Evolutionary conservation across 352 stramenopile genomes (phyloP).

Genomic region (Pythium brassicae): DNA sequence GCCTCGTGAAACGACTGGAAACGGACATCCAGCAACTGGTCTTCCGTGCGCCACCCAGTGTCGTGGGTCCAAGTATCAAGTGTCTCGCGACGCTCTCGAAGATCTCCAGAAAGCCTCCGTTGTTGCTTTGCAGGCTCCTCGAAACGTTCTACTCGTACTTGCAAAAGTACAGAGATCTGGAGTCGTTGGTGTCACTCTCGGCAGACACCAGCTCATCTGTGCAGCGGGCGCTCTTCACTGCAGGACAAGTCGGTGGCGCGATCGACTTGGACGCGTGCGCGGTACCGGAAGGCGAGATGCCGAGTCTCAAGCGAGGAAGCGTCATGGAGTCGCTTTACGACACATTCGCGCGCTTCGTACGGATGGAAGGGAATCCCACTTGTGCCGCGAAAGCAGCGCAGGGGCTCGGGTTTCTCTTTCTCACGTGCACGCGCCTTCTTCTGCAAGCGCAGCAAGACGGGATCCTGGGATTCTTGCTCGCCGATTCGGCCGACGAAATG

Average conservation of each 20-base stretch:
- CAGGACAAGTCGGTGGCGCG: conserved; percentile 56
- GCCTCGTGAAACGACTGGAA: conserved; percentile 43
- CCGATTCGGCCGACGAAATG: conserved; percentile 31
- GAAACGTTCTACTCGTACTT: conserved; percentile 64
- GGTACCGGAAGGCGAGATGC: conserved; percentile 20
- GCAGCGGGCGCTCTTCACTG: conserved; percentile 72
- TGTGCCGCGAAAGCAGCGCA: conserved; percentile 76
- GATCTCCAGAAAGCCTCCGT: conserved; percentile 33
- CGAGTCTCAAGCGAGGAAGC: conserved; percentile 37
- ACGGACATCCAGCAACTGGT: conserved; percentile 62
- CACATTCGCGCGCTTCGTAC: conserved; percentile 46
- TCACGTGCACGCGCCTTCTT: conserved; percentile 56
- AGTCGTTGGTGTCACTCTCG: conserved; percentile 32
- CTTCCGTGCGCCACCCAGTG: conserved; percentile 65
- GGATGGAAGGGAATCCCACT: conserved; percentile 30
- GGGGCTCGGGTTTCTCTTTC: conserved; percentile 79
- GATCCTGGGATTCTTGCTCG: conserved; percentile 49
- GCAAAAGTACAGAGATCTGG: conserved; percentile 32
- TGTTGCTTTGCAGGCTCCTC: conserved; percentile 55
- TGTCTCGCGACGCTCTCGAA: conserved; percentile 60
- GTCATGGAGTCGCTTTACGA: conserved; percentile 64
- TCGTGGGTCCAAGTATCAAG: conserved; percentile 73
- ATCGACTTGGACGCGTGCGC: conserved; percentile 59
- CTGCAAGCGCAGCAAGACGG: conserved; percentile 70
- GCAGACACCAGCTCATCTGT: conserved; percentile 38